Evolutionary conservation across 2,329 filamentous ascomycete genomes (phyloP).

Genomic region (Alternaria alternata): DNA sequence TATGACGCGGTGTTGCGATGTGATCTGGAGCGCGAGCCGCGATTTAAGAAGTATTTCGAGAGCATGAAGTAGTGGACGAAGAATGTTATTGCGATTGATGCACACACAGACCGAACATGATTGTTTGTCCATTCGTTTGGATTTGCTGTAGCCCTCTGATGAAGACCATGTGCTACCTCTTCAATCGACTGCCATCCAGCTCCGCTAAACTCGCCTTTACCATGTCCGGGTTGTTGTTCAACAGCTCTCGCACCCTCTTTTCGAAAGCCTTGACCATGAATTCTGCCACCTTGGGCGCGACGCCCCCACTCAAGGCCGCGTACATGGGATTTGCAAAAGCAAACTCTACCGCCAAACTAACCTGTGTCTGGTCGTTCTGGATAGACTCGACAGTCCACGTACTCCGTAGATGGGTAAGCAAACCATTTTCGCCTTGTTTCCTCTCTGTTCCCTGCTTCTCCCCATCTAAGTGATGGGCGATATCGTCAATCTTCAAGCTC

Average conservation of each 20-base stretch:
- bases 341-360: constrained; percentile 79
- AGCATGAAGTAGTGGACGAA: constrained; percentile 9
- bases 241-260: constrained; percentile 71
- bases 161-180: constrained; percentile 8
- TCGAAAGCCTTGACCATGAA: constrained; percentile 96
- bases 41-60: constrained; percentile 18
- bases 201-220: constrained; percentile 33
- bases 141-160: background rate
- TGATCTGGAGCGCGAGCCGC: constrained; percentile 14
- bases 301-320: constrained; percentile 78
- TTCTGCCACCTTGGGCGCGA: constrained; percentile 83
- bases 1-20: constrained; percentile 60
- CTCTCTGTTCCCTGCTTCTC: constrained; percentile 1
- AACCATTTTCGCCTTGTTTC: constrained; percentile 28
- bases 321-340: constrained; percentile 91
- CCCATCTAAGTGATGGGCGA: constrained; percentile 54
- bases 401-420: constrained; percentile 75
- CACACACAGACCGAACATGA: background rate
- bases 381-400: constrained; percentile 69
- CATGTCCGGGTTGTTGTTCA: constrained; percentile 38
- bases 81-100: background rate
- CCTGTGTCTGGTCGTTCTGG: constrained; percentile 68
- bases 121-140: background rate
- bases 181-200: constrained; percentile 38
- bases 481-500: constrained; percentile 52